These are phyloP conservation scores for Fusarium protoensiforme DNA, from an alignment of 2,329 filamentous ascomycete genomes.

Conservation along the genomic window DNA sequence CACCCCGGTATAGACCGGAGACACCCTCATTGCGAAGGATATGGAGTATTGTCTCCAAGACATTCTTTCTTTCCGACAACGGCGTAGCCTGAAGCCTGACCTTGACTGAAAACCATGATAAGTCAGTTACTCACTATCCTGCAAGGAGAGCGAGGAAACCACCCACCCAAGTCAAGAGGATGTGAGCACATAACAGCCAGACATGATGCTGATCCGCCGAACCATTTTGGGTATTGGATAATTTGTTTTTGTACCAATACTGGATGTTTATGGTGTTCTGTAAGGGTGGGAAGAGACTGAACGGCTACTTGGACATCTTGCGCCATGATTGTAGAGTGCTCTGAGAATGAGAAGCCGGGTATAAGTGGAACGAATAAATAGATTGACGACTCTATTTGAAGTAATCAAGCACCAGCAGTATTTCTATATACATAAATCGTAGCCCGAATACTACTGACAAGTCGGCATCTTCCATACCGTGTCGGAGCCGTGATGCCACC, in stretches of 20 bases:
- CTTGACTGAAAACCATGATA: conserved; percentile 7
- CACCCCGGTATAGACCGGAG: conserved; percentile 12
- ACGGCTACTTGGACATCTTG: not conserved
- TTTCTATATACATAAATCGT: not conserved
- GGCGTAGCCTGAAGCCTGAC: conserved; percentile 15
- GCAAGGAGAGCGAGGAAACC: not conserved
- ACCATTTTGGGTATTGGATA: conserved; percentile 24
- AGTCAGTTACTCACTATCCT: not conserved
- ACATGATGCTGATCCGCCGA: conserved; percentile 23
- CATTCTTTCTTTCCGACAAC: conserved; percentile 10
- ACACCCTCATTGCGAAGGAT: conserved; percentile 15
- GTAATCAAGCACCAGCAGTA: not conserved
- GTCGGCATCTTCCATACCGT: not conserved
- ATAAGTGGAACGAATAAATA: not conserved
- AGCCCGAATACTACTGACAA: not conserved
- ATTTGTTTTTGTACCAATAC: not conserved
- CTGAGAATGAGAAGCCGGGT: not conserved
- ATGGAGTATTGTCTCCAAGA: conserved; percentile 1
- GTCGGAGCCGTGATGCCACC: not conserved
- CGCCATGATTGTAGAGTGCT: not conserved
- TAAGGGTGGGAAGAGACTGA: not conserved
- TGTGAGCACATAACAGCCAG: conserved; percentile 24
- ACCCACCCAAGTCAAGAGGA: conserved; percentile 19
- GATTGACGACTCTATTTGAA: not conserved
- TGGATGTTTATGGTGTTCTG: not conserved